Conservation (phyloP, 2,329 filamentous ascomycete species). For the Cladosporium austrohemisphaericum region DNA sequence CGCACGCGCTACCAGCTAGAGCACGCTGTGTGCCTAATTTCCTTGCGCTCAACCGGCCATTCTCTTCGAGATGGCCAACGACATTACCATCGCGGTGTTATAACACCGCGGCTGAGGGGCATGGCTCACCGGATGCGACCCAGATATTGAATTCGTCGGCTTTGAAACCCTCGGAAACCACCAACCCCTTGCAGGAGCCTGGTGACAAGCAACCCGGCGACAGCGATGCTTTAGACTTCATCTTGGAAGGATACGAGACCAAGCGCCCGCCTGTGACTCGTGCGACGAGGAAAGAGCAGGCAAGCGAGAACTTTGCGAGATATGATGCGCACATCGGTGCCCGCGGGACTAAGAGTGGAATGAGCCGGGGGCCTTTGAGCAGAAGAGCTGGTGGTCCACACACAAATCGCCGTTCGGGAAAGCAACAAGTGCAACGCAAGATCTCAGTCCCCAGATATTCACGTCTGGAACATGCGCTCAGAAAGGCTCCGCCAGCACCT, state of each 20-base stretch:
- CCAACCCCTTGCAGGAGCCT: background rate
- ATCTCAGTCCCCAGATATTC: background rate
- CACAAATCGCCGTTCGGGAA: background rate
- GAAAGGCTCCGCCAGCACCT: background rate
- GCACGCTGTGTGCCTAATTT: slow-evolving; percentile 15
- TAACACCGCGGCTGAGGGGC: slow-evolving; percentile 12
- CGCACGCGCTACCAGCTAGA: slow-evolving; percentile 16
- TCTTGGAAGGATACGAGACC: slow-evolving; percentile 10
- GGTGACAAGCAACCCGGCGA: background rate
- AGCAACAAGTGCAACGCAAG: background rate
- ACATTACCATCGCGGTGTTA: slow-evolving; percentile 17
- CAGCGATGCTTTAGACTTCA: slow-evolving; percentile 10
- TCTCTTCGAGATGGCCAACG: background rate
- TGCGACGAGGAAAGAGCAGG: background rate
- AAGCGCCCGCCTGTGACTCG: background rate
- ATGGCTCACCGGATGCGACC: background rate
- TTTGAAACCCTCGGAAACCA: background rate
- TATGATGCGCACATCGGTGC: background rate
- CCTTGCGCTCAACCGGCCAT: slow-evolving; percentile 9
- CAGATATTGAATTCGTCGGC: background rate
- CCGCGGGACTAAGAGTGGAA: background rate
- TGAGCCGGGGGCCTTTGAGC: background rate
- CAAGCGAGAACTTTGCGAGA: background rate
- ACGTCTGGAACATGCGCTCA: slow-evolving; percentile 4
- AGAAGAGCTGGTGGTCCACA: background rate